A percentile compares a stretch with the other conserved stretches of the same genome.
phyloP scores from a whole-genome alignment of 1,284 basidiomycete species.

The Blastosporella zonata region DNA sequence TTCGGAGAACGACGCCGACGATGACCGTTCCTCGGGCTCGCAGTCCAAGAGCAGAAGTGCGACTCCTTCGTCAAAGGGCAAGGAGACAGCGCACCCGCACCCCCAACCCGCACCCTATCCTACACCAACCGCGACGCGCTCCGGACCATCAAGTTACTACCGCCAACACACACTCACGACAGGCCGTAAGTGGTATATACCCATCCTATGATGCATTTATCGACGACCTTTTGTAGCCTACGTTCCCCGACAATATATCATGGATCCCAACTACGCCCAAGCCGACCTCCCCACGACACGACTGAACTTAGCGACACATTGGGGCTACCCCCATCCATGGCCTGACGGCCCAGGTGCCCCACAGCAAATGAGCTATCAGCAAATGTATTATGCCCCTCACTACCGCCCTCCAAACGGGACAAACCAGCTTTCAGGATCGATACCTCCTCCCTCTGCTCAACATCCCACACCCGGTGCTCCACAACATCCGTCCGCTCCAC shows the following conservation, averaged over 20 bases:
- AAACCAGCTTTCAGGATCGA: constrained; percentile 17
- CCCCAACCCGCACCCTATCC: constrained; percentile 29
- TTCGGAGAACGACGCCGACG: constrained; percentile 32
- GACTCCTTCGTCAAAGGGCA: constrained; percentile 45
- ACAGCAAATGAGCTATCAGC: constrained; percentile 36
- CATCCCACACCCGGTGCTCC: constrained; percentile 3
- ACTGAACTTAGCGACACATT: constrained; percentile 38
- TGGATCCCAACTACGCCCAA: constrained; percentile 32
- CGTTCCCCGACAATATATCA: constrained; percentile 30
- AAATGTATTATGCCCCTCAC: constrained; percentile 48
- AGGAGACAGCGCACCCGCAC: constrained; percentile 31
- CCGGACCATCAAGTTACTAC: constrained; percentile 56
- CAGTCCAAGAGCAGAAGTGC: constrained; percentile 50
- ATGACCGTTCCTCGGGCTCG: constrained; percentile 36
- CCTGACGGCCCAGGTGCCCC: constrained; percentile 26
- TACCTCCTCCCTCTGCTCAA: constrained; percentile 10
- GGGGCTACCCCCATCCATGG: constrained; percentile 38
- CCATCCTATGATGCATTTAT: constrained; percentile 10
- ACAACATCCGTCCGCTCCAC: constrained; percentile 5
- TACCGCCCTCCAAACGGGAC: constrained; percentile 42
- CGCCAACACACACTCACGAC: constrained; percentile 49
- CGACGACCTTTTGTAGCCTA: constrained; percentile 25
- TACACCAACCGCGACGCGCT: constrained; percentile 26
- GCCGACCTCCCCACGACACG: constrained; percentile 50
- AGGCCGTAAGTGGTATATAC: constrained; percentile 18